phyloP scores from a whole-genome alignment of 495 filamentous ascomycete genomes.

The Annulohypoxylon moriforme region DNA sequence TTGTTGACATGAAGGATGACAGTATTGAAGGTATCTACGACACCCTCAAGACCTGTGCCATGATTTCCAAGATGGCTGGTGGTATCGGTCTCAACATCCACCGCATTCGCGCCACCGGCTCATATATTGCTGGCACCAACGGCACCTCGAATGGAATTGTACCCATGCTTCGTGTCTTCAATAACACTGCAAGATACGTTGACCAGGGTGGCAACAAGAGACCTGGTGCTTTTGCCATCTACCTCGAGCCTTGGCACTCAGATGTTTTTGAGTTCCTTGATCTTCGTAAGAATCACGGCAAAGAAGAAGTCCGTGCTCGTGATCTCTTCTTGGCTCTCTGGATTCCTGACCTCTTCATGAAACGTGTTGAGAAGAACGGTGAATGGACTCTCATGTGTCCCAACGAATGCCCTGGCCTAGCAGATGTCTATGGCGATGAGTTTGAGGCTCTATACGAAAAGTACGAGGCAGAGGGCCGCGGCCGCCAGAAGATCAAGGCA shows the following conservation, averaged over 20 bases:
- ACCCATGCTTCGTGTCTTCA: slow-evolving; percentile 97
- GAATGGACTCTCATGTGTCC: slow-evolving; percentile 99
- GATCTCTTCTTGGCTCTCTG: slow-evolving; percentile 98
- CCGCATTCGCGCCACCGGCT: slow-evolving; percentile 94
- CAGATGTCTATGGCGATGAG: slow-evolving; percentile 96
- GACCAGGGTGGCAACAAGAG: slow-evolving; percentile 99
- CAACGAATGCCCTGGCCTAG: slow-evolving; percentile 91
- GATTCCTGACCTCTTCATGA: slow-evolving; percentile 99
- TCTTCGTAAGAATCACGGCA: slow-evolving; percentile 98
- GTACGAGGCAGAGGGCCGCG: slow-evolving; percentile 90
- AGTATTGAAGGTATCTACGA: slow-evolving; percentile 99
- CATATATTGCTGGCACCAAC: slow-evolving; percentile 97
- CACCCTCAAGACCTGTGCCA: slow-evolving; percentile 97
- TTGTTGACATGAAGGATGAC: slow-evolving; percentile 98
- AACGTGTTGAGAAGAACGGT: slow-evolving; percentile 93
- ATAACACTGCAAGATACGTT: slow-evolving; percentile 98
- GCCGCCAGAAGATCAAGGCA: slow-evolving; percentile 90
- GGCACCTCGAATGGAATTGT: slow-evolving; percentile 97
- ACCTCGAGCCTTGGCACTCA: slow-evolving; percentile 99
- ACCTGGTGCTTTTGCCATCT: slow-evolving; percentile 97
- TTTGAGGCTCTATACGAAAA: slow-evolving; percentile 95
- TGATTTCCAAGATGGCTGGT: slow-evolving; percentile 99
- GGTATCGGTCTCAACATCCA: slow-evolving; percentile 97
- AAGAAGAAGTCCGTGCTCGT: slow-evolving; percentile 96
- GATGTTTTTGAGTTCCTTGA: slow-evolving; percentile 98